Percentiles rank a stretch among this genome's conserved stretches.
Conservation (phyloP, 768 basidiomycete species). For the Favolaschia claudopus region DNA sequence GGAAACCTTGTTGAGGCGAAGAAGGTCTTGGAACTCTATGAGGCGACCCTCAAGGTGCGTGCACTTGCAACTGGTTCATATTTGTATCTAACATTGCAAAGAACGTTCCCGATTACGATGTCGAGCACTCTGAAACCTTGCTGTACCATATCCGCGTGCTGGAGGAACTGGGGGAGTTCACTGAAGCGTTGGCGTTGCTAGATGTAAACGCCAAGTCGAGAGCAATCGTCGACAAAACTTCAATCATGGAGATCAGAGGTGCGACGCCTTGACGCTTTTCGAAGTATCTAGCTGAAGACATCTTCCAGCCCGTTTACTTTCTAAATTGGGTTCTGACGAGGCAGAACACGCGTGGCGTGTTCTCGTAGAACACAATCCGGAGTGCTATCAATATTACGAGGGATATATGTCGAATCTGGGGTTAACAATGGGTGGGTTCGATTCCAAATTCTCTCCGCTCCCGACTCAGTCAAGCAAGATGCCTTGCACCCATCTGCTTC, state of each 20-base stretch:
- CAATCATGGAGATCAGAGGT: conserved; percentile 77
- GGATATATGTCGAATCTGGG: conserved; percentile 74
- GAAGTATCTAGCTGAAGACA: conserved; percentile 4
- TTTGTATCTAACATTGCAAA: conserved; percentile 33
- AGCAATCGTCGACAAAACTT: conserved; percentile 73
- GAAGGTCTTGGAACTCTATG: conserved; percentile 76
- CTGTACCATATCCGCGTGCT: conserved; percentile 79
- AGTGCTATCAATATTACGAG: conserved; percentile 81
- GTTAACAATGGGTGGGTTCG: conserved; percentile 65
- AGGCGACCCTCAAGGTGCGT: conserved; percentile 73
- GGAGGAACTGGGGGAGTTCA: conserved; percentile 72
- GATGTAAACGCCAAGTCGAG: conserved; percentile 70
- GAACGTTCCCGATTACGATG: conserved; percentile 81
- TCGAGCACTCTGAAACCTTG: conserved; percentile 84
- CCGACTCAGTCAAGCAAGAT: conserved; percentile 31
- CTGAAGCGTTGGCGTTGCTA: conserved; percentile 67
- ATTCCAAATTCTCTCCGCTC: neutral
- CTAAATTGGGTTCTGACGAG: conserved; percentile 68
- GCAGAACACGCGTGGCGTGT: conserved; percentile 84
- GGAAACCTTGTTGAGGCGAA: conserved; percentile 76
- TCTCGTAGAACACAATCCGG: conserved; percentile 86
- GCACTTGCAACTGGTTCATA: neutral
- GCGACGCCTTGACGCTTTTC: conserved; percentile 6
- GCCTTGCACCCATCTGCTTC: conserved; percentile 57
- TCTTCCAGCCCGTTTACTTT: conserved; percentile 75